phyloP scores from a whole-genome alignment of 345 rosid species.

The Eutrema japonicum region DNA sequence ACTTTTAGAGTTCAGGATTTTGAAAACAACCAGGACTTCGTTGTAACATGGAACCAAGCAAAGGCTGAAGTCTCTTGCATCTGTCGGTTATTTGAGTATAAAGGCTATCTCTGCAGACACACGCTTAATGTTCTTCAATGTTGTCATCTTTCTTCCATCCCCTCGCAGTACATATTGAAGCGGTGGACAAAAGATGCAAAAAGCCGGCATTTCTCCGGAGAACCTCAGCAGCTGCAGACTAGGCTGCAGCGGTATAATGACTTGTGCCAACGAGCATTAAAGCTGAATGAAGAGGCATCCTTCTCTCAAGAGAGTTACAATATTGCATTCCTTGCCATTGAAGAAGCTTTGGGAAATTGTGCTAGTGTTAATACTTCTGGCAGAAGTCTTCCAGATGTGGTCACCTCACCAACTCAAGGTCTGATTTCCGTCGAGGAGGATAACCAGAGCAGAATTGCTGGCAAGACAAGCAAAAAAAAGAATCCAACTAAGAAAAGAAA shows the following conservation, averaged over 20 bases:
- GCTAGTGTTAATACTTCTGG: constrained; percentile 55
- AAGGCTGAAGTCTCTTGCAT: constrained; percentile 61
- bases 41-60: constrained; percentile 59
- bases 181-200: constrained; percentile 81
- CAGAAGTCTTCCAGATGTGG: constrained; percentile 58
- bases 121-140: constrained; percentile 70
- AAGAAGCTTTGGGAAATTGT: constrained; percentile 62
- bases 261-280: constrained; percentile 55
- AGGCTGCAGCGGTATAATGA: constrained; percentile 62
- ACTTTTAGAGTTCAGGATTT: constrained; percentile 66
- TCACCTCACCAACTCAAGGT: constrained; percentile 56
- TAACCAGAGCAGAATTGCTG: constrained; percentile 48
- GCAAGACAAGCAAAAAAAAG: constrained; percentile 64
- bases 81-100: constrained; percentile 65
- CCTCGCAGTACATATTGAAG: constrained; percentile 63
- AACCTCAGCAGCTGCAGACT: constrained; percentile 57
- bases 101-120: constrained; percentile 74
- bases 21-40: constrained; percentile 58
- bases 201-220: constrained; percentile 50
- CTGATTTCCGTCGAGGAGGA: constrained; percentile 64
- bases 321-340: constrained; percentile 61
- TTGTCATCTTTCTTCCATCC: constrained; percentile 59
- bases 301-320: constrained; percentile 65
- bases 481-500: constrained; percentile 69
- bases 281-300: constrained; percentile 68